Conservation (phyloP, 306 rosid species). For the Aeschynomene evenia region DNA sequence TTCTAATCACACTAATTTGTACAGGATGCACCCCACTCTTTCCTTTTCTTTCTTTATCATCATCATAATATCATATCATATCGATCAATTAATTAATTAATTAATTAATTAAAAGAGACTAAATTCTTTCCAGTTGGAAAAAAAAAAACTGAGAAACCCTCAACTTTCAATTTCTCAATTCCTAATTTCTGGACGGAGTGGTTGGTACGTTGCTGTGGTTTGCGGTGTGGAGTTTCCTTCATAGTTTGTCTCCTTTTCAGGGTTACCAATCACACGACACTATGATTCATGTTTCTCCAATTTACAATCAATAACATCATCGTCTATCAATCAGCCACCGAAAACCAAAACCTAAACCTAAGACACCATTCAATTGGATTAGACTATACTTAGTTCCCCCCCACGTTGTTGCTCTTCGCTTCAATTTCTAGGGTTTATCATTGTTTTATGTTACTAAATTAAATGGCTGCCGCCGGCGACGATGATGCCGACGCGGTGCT, state of each 20-base stretch:
- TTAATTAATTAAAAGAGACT: neutral
- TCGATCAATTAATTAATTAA: too few species aligned
- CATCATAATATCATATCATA: too few species aligned
- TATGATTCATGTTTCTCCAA: neutral
- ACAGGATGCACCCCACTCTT: neutral
- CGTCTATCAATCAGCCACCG: neutral
- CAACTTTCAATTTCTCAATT: neutral
- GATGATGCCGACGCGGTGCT: conserved; percentile 80
- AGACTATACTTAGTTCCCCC: neutral
- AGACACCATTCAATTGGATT: neutral
- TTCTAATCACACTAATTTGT: neutral
- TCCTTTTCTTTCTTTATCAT: neutral
- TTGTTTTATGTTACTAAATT: conserved; percentile 13
- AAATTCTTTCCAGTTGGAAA: neutral
- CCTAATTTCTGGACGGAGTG: neutral
- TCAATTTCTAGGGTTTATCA: conserved; percentile 49
- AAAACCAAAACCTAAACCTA: neutral
- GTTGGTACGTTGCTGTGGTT: neutral
- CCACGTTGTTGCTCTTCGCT: neutral
- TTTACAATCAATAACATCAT: neutral
- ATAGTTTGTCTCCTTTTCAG: neutral
- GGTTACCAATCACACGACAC: neutral
- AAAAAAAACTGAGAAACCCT: neutral
- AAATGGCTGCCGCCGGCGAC: conserved; percentile 67
- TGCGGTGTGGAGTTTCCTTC: neutral